Evolutionary conservation across 495 filamentous ascomycete genomes (phyloP), one percentile per base, ranked within the genome.

Genomic region (Melanomma pulvis-pyrius): DNA sequence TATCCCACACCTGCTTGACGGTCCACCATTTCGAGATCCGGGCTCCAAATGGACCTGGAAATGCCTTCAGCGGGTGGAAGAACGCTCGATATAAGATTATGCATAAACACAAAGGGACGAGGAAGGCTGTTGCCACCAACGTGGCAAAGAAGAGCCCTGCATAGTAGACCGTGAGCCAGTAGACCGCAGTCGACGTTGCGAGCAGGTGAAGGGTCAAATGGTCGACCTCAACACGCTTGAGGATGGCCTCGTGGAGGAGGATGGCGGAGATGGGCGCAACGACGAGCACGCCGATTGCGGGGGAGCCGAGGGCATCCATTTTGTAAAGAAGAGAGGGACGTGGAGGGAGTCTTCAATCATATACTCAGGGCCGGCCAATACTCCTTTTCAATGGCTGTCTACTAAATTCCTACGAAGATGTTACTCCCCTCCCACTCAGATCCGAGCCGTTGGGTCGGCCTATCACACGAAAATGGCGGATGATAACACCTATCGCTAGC

Each of bases 61-160:
- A 68, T 15, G 57, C 29, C 13, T 47, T 25, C 24, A 55, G 41
- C 15, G 65, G 50, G 32, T 63, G 59, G 59, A 68, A 68, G 19
- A 29, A 32, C 1, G 51, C 32, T 17, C 65, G 65, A 26, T 63
- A 68, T 15, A 44, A 15, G 2, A 44, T 11, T 9, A 61, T 54
- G 15, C 22, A 19, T 7, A 61, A 13, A 15, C 17, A 50, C 19
- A 61, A 28, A 2, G 47, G 26, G 11, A 52, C 4, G 24, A 61
- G 26, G 30, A 61, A 61, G 7, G 39, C 22, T 1, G 22, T n/a
- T 6, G 29, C 29, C 1, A 25, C 30, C 34, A 46, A 22, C 4
- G 22, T 19, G 1, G 59, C 41, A 26, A 61, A 26, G 7, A 13
- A 22, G 22, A 50, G 12, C 12, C 47, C 44, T 24, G 22, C 25